Base-by-base conservation (phyloP, 495 filamentous ascomycete species). In the Neurospora sp. region DNA sequence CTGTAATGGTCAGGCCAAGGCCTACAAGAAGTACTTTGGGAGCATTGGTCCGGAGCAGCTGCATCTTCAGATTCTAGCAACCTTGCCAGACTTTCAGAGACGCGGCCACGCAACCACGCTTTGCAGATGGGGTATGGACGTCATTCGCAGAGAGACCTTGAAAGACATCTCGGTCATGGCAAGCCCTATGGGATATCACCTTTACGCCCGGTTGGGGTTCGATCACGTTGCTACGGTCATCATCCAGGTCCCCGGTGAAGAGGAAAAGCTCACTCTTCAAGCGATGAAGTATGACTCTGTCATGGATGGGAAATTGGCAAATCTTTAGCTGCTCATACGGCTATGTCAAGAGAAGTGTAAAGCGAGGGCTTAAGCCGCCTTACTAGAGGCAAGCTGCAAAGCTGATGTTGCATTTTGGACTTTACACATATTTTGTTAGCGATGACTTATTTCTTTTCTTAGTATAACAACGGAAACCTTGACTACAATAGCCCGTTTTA, bases 131-230 rank as follows among this genome's bases (percentile, higher is more conserved):
- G 80, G 74, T 20, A 79, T 82, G 75, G 77, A 80, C 9, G 69
- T 75, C 12, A 76, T 78, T 23, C 72, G 73, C 10, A 69, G 48
- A 37, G 74, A 76, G 42, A 38, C 44, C 5, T 59, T 82, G 39
- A 72, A 75, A 14, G 71, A 76, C 39, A 75, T 81, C 42, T 79
- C 81, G 0, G 81, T 82, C 46, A 76, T 80, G 74, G 81, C 80
- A 40, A 83, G 81, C 54, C 81, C 82, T 20, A 83, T 84, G 82
- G 82, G 82, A 40, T 74, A 75, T 42, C 71, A 54, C 31, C 76
- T 84, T 4, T 84, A 83, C 71, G 75, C 69, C 31, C 73, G 74
- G 66, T 73, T 84, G 18, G 76, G 77, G 0, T 82, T 81, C 23
- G 69, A 71, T 4, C 46, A 8, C 4, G 70, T 77, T 37, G 80